Percentiles rank a stretch among this genome's conserved stretches.
These are phyloP conservation scores for Aurantiochytrium sp. DNA, from an alignment of 108 stramenopile species.

Conservation along the genomic window DNA sequence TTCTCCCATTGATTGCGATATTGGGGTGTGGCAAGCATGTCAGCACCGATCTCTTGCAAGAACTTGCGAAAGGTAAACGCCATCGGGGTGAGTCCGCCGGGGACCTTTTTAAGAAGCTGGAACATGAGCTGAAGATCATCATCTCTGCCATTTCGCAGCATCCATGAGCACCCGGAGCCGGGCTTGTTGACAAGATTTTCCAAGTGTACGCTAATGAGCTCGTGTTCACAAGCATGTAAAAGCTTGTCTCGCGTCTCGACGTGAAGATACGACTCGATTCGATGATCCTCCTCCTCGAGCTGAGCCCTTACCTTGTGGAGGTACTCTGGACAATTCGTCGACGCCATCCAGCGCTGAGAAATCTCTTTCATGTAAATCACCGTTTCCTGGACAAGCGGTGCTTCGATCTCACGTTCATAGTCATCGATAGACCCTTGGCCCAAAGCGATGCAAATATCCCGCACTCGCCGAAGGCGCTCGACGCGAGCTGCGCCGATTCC, in stretches of 20 bases:
- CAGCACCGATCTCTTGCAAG: conserved; percentile 55
- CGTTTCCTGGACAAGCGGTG: conserved; percentile 72
- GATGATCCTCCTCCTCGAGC: conserved; percentile 70
- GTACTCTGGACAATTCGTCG: conserved; percentile 87
- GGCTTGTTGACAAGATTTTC: conserved; percentile 86
- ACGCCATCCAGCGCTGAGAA: conserved; percentile 84
- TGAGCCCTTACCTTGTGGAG: conserved; percentile 89
- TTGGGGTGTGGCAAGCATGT: conserved; percentile 73
- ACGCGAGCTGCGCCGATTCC: conserved; percentile 79
- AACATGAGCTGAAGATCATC: conserved; percentile 69
- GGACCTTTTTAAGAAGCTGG: background rate
- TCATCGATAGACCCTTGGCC: conserved; percentile 73
- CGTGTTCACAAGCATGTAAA: conserved; percentile 78
- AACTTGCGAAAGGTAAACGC: background rate
- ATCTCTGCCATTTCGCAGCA: conserved; percentile 86
- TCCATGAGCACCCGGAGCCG: conserved; percentile 79
- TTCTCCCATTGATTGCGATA: conserved; percentile 50
- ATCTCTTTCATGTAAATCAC: conserved; percentile 79
- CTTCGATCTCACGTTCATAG: conserved; percentile 82
- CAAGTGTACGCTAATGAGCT: conserved; percentile 84
- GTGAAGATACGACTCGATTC: conserved; percentile 86
- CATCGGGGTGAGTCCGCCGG: background rate
- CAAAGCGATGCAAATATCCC: conserved; percentile 91
- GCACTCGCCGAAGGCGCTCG: conserved; percentile 73
- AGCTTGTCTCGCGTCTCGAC: conserved; percentile 76